Conservation (phyloP, 2,329 filamentous ascomycete genomes). For the Xylariaceae sp. region DNA sequence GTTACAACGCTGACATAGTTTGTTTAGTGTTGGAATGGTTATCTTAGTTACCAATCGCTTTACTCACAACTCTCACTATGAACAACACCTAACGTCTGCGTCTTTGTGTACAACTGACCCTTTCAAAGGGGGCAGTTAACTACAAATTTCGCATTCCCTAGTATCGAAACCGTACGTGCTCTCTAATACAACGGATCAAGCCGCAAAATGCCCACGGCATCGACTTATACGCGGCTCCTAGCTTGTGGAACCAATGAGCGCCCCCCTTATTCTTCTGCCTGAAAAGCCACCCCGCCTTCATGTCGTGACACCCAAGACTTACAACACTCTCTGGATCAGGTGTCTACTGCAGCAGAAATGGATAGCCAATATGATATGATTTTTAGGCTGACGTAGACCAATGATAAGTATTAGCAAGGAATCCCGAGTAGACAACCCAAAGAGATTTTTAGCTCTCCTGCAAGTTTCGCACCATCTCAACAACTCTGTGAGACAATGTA, state of each 20-base stretch:
- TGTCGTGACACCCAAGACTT: too few species aligned
- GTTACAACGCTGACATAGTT: too few species aligned
- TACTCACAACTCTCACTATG: too few species aligned
- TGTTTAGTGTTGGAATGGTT: too few species aligned
- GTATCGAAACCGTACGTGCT: neutral
- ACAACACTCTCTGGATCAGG: too few species aligned
- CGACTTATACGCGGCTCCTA: neutral
- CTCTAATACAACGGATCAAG: neutral
- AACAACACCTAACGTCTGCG: neutral
- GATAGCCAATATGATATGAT: neutral
- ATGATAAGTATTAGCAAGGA: neutral
- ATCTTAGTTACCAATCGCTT: too few species aligned
- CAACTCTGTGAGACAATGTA: too few species aligned
- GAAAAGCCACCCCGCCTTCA: conserved; percentile 21
- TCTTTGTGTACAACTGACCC: too few species aligned
- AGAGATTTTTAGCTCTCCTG: neutral
- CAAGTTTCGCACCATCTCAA: neutral
- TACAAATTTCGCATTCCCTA: neutral
- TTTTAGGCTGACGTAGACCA: neutral
- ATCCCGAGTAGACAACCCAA: neutral
- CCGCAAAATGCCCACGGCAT: neutral
- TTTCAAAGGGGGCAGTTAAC: too few species aligned
- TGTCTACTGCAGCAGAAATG: too few species aligned
- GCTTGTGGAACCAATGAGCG: conserved; percentile 38
- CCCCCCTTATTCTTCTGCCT: conserved; percentile 44